phyloP scores from a whole-genome alignment of 129 eudicot species.

The Logfia minima region DNA sequence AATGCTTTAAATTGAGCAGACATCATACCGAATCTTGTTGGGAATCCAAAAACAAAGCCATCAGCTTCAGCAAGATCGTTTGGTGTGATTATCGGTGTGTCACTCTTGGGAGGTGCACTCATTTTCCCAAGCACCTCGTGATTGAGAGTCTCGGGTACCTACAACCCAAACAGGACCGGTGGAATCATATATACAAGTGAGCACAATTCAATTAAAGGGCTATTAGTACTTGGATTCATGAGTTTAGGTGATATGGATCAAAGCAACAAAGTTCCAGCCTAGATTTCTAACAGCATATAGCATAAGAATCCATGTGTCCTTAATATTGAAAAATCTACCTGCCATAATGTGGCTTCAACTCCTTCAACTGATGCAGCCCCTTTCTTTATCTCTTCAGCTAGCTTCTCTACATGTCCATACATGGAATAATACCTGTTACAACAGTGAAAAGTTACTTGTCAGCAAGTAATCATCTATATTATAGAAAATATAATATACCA shows the following conservation, averaged over 20 bases:
- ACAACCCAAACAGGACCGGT: constrained; percentile 13
- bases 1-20: constrained; percentile 86
- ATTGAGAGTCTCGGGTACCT: constrained; percentile 76
- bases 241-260: not conserved
- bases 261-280: not conserved
- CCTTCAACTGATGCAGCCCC: constrained; percentile 91
- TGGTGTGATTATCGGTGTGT: constrained; percentile 65
- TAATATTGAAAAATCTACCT: constrained; percentile 46
- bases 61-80: constrained; percentile 80
- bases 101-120: constrained; percentile 89
- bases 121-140: constrained; percentile 74
- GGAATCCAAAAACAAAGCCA: constrained; percentile 87
- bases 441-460: not conserved
- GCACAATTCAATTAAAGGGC: not conserved
- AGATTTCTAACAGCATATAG: not conserved
- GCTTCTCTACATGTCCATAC: constrained; percentile 85
- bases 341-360: constrained; percentile 87
- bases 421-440: constrained; percentile 70
- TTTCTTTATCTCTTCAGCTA: constrained; percentile 78
- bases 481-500: not conserved
- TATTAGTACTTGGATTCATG: not conserved
- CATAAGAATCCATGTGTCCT: not conserved
- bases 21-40: constrained; percentile 90
- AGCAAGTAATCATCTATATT: not conserved
- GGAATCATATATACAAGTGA: not conserved